Conservation (phyloP, 176 grass and related monocot genomes). For the Hyparrhenia diplandra region DNA sequence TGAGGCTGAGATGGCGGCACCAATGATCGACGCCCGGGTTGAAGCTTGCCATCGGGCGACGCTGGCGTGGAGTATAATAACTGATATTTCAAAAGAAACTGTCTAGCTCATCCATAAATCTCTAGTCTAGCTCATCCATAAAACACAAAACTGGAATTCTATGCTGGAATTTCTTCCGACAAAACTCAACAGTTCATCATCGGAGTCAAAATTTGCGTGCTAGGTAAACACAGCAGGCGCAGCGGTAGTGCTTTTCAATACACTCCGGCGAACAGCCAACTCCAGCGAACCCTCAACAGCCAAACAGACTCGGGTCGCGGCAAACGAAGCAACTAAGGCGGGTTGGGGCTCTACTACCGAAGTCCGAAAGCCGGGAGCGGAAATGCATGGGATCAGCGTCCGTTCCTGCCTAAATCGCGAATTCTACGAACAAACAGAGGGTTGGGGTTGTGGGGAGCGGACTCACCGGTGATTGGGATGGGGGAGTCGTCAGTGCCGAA, state of each 20-base stretch:
- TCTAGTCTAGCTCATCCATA: neutral
- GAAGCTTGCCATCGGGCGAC: slow-evolving; percentile 19
- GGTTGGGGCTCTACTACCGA: neutral
- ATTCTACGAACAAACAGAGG: neutral
- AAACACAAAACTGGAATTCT: neutral
- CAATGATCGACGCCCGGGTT: slow-evolving; percentile 46
- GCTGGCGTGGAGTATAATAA: slow-evolving; percentile 56
- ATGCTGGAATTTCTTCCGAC: neutral
- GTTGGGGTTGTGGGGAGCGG: neutral
- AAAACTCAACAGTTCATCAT: neutral
- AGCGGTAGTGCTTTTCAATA: neutral
- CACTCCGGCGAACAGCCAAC: neutral
- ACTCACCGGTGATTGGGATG: slow-evolving; percentile 62
- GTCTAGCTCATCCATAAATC: neutral
- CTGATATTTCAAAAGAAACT: slow-evolving; percentile 22
- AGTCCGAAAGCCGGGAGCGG: neutral
- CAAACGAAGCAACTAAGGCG: neutral
- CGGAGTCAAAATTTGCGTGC: neutral
- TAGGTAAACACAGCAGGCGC: neutral
- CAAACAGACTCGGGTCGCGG: neutral
- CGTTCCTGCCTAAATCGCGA: neutral
- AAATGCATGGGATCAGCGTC: neutral
- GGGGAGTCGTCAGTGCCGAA: slow-evolving; percentile 76
- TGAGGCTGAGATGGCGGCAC: neutral
- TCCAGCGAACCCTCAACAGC: neutral